phyloP scores from a whole-genome alignment of 129 eudicot species.

The Lactuca sativa region DNA sequence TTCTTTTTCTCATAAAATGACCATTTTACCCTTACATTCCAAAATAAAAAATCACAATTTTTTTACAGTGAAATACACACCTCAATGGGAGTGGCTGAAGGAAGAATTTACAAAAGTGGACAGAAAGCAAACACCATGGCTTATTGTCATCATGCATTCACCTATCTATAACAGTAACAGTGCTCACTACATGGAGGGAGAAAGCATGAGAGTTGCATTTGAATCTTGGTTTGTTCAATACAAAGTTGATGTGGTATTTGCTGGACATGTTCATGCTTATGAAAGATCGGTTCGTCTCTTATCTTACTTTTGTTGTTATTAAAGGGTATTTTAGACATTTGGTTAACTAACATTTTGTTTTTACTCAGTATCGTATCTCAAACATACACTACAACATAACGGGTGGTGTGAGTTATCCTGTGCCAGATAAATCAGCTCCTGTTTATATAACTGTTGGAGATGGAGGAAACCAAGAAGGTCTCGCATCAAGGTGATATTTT shows the following conservation, averaged over 20 bases:
- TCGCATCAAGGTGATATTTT: conserved; percentile 61
- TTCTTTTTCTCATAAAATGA: neutral
- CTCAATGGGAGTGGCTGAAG: conserved; percentile 74
- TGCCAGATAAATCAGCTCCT: conserved; percentile 90
- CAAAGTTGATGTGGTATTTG: conserved; percentile 65
- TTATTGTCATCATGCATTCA: conserved; percentile 77
- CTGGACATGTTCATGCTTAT: conserved; percentile 69
- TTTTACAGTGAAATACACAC: conserved; percentile 78
- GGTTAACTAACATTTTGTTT: neutral
- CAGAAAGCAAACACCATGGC: conserved; percentile 92
- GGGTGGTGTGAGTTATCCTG: conserved; percentile 54
- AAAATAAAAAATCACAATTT: neutral
- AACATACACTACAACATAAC: conserved; percentile 56
- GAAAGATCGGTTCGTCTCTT: conserved; percentile 84
- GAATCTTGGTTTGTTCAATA: conserved; percentile 75
- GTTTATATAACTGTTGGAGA: conserved; percentile 95
- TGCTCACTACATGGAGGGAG: conserved; percentile 91
- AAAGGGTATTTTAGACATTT: neutral
- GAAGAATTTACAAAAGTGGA: conserved; percentile 72
- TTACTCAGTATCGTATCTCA: conserved; percentile 79
- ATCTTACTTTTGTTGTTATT: neutral
- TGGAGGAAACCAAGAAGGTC: conserved; percentile 98
- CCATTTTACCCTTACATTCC: no score
- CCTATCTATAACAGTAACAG: conserved; percentile 81
- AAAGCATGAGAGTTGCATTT: conserved; percentile 76